phyloP scores from a whole-genome alignment of 192 early-diverging fungal species.

The Podila minutissima region DNA sequence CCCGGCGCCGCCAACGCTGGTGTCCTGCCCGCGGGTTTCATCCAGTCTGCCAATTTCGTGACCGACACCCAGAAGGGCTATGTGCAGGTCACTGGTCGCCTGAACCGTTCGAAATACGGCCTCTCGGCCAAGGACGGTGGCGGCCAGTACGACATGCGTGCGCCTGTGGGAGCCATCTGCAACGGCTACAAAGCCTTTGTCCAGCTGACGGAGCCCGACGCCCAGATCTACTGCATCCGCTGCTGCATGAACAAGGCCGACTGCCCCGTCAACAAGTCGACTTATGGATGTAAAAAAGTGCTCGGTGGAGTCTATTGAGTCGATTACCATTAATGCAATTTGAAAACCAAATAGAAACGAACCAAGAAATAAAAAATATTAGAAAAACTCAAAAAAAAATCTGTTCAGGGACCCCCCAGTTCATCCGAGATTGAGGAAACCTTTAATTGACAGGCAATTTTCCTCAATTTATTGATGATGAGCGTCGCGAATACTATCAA shows the following conservation, averaged over 20 bases:
- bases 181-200: constrained; percentile 53
- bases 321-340: no score
- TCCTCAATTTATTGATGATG: no score
- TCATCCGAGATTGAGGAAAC: no score
- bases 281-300: constrained; percentile 25
- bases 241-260: constrained; percentile 47
- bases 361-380: no score
- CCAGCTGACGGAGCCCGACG: constrained; percentile 54
- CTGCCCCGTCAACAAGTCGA: constrained; percentile 28
- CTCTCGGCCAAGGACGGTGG: constrained; percentile 55
- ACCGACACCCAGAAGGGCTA: constrained; percentile 26
- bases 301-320: constrained; percentile 24
- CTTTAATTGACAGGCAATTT: no score
- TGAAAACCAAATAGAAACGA: no score
- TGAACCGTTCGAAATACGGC: constrained; percentile 51
- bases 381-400: no score
- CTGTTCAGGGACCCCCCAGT: no score
- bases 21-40: constrained; percentile 50
- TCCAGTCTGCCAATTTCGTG: constrained; percentile 52
- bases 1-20: constrained; percentile 51
- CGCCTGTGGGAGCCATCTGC: constrained; percentile 53
- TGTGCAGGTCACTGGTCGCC: constrained; percentile 63
- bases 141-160: constrained; percentile 59
- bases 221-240: constrained; percentile 55
- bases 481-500: no score